Base-by-base conservation (phyloP, 129 eudicot genomes). In the Flaveria robusta region DNA sequence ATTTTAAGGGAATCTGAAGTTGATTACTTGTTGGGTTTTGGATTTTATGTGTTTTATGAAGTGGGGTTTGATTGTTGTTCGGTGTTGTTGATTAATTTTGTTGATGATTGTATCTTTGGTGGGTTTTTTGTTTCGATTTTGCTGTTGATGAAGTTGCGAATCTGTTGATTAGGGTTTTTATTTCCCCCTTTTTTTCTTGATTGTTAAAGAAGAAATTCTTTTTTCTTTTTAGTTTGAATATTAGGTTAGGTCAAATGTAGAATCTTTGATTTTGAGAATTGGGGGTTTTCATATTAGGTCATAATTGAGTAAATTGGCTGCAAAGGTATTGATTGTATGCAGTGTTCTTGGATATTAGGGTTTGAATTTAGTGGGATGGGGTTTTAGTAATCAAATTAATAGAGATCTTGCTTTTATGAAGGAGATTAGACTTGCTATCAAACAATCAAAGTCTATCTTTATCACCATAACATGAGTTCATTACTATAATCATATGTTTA, bases 221-320 rank as follows among this genome's bases (percentile, higher is more conserved):
- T 46, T 46, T 43, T 62, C 2, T 41, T 64, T 22, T 24, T 24
- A 1, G 64, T 26, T 24, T 27, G 45, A 60, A 63, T 37, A 31
- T 29, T 75, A 31, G 49, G 19, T 64, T 75, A 64, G 72, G 79
- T 75, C 71, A 47, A 50, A 15, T 18, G 55, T 42, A 9, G 71
- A 74, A 74, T 74, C 47, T 74, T 56, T 75, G 71, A 26, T 7
- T 34, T 64, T 23, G 27, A 64, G 63, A 62, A 15, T 75, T 29
- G 43, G 72, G 79, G 72, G 6, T 75, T 75, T 75, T 46, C 20
- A 63, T 27, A 18, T 27, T 27, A 26, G 49, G 49, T 22, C 3
- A 27, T 29, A 10, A 18, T 24, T 27, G 60, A 49, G 58, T 24
- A 31, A 74, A 43, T 31, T 64, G 4, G 62, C 0, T 63, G 63